Percentiles rank a stretch among this genome's conserved stretches.
These are phyloP conservation scores for Synchytrium microbalum DNA, from an alignment of 371 early-diverging fungal species.

Conservation along the genomic window DNA sequence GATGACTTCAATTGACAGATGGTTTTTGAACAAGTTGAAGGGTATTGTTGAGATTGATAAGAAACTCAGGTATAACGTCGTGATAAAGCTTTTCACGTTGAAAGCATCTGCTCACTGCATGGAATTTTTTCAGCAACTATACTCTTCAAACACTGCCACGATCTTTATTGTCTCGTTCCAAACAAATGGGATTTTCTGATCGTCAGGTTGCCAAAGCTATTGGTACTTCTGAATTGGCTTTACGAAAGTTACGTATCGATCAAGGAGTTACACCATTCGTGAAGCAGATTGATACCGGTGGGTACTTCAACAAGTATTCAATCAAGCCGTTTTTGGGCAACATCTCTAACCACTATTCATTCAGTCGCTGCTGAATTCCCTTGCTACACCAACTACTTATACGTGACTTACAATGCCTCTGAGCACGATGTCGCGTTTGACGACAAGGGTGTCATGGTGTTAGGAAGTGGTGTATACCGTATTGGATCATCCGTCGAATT, in stretches of 20 bases:
- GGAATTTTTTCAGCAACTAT: constrained; percentile 31
- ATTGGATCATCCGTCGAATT: constrained; percentile 96
- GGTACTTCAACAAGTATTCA: constrained; percentile 7
- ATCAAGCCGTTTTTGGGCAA: constrained; percentile 4
- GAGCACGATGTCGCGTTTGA: constrained; percentile 81
- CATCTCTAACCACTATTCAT: neutral
- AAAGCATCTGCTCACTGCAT: constrained; percentile 19
- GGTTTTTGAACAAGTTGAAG: constrained; percentile 89
- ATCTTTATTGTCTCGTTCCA: constrained; percentile 59
- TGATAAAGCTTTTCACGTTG: constrained; percentile 8
- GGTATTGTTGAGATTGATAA: constrained; percentile 51
- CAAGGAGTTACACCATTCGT: constrained; percentile 79
- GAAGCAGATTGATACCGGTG: constrained; percentile 89
- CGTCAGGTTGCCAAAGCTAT: constrained; percentile 65
- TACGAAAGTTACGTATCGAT: constrained; percentile 71
- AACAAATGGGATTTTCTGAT: constrained; percentile 92
- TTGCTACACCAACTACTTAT: constrained; percentile 90
- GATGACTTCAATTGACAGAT: constrained; percentile 84
- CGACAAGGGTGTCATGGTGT: constrained; percentile 85
- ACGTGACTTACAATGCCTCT: constrained; percentile 89
- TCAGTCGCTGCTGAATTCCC: constrained; percentile 93
- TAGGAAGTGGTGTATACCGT: constrained; percentile 94
- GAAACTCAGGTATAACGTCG: neutral
- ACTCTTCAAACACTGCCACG: constrained; percentile 45
- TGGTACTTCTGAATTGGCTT: constrained; percentile 79